Percentiles rank a stretch among this genome's conserved stretches.
These are phyloP conservation scores for Casuarina cunninghamiana DNA, from an alignment of 306 rosid genomes.

Conservation along the genomic window DNA sequence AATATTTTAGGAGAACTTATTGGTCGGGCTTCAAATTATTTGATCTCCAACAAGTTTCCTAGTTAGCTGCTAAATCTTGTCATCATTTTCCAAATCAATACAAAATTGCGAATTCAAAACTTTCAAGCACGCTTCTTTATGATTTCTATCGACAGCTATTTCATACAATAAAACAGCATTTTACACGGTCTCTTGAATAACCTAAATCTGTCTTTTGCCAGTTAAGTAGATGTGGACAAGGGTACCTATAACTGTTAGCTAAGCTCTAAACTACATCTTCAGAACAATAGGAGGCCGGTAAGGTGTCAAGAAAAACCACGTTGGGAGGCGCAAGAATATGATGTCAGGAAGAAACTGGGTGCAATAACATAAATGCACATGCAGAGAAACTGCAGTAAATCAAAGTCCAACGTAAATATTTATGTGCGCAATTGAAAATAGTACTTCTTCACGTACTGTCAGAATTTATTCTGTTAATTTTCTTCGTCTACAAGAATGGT, in stretches of 20 bases:
- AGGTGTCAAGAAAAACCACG: neutral
- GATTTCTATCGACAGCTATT: neutral
- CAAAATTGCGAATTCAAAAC: neutral
- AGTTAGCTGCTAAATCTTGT: no score
- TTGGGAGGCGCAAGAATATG: neutral
- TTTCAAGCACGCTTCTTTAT: neutral
- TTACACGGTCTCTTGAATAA: neutral
- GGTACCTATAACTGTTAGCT: neutral
- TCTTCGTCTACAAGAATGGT: conserved; percentile 78
- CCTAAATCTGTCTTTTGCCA: neutral
- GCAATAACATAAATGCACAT: neutral
- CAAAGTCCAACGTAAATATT: neutral
- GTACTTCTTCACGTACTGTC: neutral
- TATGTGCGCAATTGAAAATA: neutral
- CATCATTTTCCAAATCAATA: neutral
- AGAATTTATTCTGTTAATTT: conserved; percentile 32
- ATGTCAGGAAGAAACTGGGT: neutral
- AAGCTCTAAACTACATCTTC: no score
- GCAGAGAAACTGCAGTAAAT: neutral
- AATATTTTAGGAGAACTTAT: no score
- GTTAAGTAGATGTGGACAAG: neutral
- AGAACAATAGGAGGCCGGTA: no score
- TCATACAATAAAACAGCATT: neutral
- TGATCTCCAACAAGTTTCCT: no score
- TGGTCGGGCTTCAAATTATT: no score